Evolutionary conservation across 768 basidiomycete genomes (phyloP).

Genomic region (Auriculariales sp.): DNA sequence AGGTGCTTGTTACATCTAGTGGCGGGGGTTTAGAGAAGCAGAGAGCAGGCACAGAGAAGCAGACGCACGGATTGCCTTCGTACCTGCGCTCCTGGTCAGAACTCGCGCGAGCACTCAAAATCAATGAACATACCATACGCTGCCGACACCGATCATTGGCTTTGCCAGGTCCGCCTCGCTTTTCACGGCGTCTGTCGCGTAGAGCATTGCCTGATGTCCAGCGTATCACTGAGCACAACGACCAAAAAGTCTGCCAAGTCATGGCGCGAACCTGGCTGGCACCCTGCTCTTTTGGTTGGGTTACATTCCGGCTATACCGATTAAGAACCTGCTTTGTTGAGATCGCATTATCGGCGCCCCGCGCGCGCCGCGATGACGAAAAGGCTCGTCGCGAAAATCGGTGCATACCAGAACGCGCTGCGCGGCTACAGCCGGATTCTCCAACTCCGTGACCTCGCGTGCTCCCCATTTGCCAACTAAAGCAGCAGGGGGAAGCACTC

Average conservation of each 20-base stretch:
- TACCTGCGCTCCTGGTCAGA: slow-evolving; percentile 45
- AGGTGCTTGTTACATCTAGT: slow-evolving; percentile 89
- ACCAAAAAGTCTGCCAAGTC: background rate
- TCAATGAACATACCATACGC: slow-evolving; percentile 63
- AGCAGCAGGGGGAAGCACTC: too few relatives aligned
- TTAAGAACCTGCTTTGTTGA: slow-evolving; percentile 23
- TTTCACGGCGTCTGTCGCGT: slow-evolving; percentile 88
- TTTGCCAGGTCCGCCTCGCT: slow-evolving; percentile 78
- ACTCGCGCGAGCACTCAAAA: background rate
- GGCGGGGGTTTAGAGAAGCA: background rate
- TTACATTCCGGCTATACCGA: slow-evolving; percentile 65
- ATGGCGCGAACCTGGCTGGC: slow-evolving; percentile 61
- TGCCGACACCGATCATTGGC: slow-evolving; percentile 94
- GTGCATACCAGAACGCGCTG: slow-evolving; percentile 5
- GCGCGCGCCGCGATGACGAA: background rate
- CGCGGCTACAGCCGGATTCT: too few relatives aligned
- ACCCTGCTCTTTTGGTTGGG: slow-evolving; percentile 86
- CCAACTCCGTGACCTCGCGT: too few relatives aligned
- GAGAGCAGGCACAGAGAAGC: background rate
- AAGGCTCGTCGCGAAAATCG: background rate
- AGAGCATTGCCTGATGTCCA: slow-evolving; percentile 79
- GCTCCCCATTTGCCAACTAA: too few relatives aligned
- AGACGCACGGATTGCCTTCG: slow-evolving; percentile 89
- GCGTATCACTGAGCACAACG: background rate
- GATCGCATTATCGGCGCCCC: too few relatives aligned